Conservation (phyloP, 1,284 basidiomycete genomes). For the Psilocybe mexicana region DNA sequence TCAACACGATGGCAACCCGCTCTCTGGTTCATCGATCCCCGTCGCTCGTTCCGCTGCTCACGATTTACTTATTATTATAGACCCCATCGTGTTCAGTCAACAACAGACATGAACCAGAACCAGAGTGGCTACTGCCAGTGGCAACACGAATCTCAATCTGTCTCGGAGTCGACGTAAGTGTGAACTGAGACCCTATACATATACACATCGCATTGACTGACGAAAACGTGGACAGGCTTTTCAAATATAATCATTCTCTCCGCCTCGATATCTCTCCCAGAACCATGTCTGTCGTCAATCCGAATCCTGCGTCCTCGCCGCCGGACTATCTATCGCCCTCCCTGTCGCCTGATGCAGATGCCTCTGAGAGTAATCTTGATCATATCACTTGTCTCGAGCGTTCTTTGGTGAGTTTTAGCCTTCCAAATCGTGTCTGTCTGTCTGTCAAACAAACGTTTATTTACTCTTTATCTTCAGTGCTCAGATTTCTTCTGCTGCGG, state of each 20-base stretch:
- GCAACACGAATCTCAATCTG: slow-evolving; percentile 6
- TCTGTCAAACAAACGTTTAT: background rate
- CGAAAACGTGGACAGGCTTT: background rate
- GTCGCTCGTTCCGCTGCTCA: background rate
- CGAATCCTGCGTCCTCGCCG: background rate
- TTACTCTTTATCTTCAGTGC: slow-evolving; percentile 39
- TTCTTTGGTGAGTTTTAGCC: slow-evolving; percentile 19
- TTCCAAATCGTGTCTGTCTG: no score
- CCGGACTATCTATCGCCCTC: slow-evolving; percentile 1
- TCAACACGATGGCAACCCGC: slow-evolving; percentile 10
- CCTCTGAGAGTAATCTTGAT: slow-evolving; percentile 17
- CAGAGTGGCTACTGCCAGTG: background rate
- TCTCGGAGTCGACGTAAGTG: slow-evolving; percentile 8
- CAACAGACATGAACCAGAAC: slow-evolving; percentile 3
- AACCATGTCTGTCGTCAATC: background rate
- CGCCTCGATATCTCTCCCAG: background rate
- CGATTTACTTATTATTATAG: background rate
- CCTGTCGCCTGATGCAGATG: slow-evolving; percentile 4
- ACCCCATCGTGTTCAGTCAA: slow-evolving; percentile 4
- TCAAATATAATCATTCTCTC: slow-evolving; percentile 2
- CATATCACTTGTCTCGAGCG: slow-evolving; percentile 26
- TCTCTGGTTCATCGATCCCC: background rate
- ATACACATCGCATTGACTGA: background rate
- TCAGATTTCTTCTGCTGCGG: slow-evolving; percentile 70
- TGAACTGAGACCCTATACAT: slow-evolving; percentile 2